Base-by-base conservation (phyloP, 163 green algal species). In the Scenedesmus sp. region DNA sequence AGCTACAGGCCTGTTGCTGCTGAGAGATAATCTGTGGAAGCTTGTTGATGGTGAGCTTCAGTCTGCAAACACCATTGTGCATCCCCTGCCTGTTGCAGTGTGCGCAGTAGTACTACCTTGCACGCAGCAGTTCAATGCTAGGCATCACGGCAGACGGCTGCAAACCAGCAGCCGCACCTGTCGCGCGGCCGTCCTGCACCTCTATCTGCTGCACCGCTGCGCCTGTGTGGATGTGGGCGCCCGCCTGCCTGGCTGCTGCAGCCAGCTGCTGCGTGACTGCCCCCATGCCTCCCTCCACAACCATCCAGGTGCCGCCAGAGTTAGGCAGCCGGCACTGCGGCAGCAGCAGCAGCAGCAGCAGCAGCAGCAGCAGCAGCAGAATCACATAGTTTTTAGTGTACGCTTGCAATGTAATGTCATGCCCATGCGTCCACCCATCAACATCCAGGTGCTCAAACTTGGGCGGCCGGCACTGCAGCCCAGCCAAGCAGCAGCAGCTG, bases 261-360 rank as follows among this genome's bases (percentile, higher is more conserved):
- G 92, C 94, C 34, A 97, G 93, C 54, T 79, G 66, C 90, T 94
- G 89, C 5, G 95, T 97, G 23, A 97, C 94, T 0, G 88, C 93
- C 4, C 95, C 95, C 95, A 97, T 97, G 60, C 95, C 95, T 10
- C 95, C 95, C 6, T 89, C 20, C 54, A 97, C 95, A 1, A 97
- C 93, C 94, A 96, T 96, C 95, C 95, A 97, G 2, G 95, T 96
- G 23, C 95, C 95, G 26, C 92, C 93, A 6, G 87, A 83, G 6
- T 92, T 94, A 2, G 92, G 92, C 81, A 97, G 91, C 3, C 95
- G 93, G 83, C 94, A 96, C 94, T 93, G 87, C 76, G 86, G 12
- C 83, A 54, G n/a, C 81, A 60, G 34, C 13, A 57, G 77, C 34
- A 56, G 46, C 77, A 84, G 26, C 23, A 52, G 67, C 67, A 79